These are phyloP conservation scores for Phytophthora cactorum DNA, from an alignment of 352 stramenopile genomes.

Conservation along the genomic window DNA sequence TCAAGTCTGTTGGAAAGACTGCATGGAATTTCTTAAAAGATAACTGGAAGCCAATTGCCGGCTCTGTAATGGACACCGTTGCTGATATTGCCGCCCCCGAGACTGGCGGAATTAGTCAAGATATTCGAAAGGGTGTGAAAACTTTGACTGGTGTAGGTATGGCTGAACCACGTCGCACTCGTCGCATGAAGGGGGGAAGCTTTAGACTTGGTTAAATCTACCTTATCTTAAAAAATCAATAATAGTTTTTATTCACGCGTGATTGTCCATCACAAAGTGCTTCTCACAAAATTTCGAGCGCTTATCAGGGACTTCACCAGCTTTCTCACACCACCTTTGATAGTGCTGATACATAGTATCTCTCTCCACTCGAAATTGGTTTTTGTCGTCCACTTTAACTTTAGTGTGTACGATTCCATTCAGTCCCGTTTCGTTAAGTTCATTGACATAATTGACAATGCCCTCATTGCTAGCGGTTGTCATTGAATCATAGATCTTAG, in stretches of 20 bases:
- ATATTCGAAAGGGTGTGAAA: no score
- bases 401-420: constrained; percentile 1
- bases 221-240: no score
- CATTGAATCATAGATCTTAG: no score
- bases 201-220: no score
- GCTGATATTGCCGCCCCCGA: background rate
- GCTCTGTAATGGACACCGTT: background rate
- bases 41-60: constrained; percentile 9
- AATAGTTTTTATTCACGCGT: no score
- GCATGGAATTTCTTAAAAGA: constrained; percentile 10
- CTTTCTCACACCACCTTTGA: background rate
- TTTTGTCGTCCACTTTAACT: background rate
- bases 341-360: background rate
- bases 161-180: no score
- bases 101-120: background rate
- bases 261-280: no score
- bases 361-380: background rate
- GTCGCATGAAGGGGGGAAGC: no score
- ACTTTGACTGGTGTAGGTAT: no score
- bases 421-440: background rate
- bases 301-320: background rate
- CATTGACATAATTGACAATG: background rate
- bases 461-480: no score
- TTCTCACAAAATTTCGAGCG: background rate
- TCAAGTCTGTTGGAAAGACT: constrained; percentile 9